A percentile compares a stretch with the other conserved stretches of the same genome.
Evolutionary conservation across 495 filamentous ascomycete genomes (phyloP).

Genomic region (Aspergillus nidulans): DNA sequence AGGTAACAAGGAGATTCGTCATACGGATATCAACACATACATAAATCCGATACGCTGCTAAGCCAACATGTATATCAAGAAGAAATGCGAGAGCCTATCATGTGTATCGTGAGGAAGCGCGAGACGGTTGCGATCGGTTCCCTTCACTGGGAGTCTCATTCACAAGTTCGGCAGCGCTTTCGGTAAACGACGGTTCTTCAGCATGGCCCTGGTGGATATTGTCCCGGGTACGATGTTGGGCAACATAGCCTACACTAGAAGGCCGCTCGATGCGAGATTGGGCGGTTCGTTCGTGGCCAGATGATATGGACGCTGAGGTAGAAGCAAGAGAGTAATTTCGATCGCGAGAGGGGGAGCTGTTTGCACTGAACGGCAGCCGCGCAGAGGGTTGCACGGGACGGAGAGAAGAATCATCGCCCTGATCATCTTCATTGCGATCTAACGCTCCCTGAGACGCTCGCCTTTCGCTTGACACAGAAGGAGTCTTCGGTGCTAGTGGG

Average conservation of each 20-base stretch:
- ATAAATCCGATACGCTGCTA: slow-evolving; percentile 14
- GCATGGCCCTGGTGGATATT: slow-evolving; percentile 54
- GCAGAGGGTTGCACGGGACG: slow-evolving; percentile 27
- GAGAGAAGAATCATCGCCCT: slow-evolving; percentile 1
- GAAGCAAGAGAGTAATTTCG: slow-evolving; percentile 41
- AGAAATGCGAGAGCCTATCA: slow-evolving; percentile 2
- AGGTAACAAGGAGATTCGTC: slow-evolving; percentile 36
- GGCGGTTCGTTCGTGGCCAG: slow-evolving; percentile 28
- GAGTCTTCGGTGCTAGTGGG: slow-evolving; percentile 27
- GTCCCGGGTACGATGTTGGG: slow-evolving; percentile 58
- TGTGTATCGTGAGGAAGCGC: slow-evolving; percentile 3
- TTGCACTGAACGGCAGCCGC: slow-evolving; percentile 56
- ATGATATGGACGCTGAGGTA: slow-evolving; percentile 45
- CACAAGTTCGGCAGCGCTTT: slow-evolving; percentile 49
- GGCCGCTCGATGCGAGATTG: slow-evolving; percentile 49
- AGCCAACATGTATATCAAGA: slow-evolving; percentile 11
- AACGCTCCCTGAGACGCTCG: slow-evolving; percentile 22
- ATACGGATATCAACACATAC: slow-evolving; percentile 23
- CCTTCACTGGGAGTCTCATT: slow-evolving; percentile 23
- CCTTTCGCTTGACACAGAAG: slow-evolving; percentile 55
- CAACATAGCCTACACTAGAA: slow-evolving; percentile 68
- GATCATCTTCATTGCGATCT: slow-evolving; percentile 9
- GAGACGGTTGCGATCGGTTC: background rate
- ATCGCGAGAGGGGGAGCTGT: slow-evolving; percentile 48
- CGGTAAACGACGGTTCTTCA: slow-evolving; percentile 48